phyloP scores from a whole-genome alignment of 148 eudicot species.

The Fagopyrum homotropicum region DNA sequence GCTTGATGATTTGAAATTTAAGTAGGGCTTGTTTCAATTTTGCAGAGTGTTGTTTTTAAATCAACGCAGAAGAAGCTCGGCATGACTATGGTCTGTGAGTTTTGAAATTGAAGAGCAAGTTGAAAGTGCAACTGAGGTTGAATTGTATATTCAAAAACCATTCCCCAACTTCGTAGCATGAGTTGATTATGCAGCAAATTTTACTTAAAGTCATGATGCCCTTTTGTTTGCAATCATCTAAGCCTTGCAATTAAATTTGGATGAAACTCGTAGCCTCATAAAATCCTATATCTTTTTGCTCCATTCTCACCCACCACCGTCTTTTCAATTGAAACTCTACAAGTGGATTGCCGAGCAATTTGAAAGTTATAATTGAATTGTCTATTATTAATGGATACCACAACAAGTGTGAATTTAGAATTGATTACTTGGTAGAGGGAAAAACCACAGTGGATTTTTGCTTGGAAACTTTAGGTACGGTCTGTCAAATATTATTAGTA shows the following conservation, averaged over 20 bases:
- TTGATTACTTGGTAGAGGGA: constrained; percentile 72
- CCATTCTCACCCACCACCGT: neutral
- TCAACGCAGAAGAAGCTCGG: constrained; percentile 84
- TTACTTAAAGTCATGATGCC: neutral
- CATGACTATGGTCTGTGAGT: constrained; percentile 59
- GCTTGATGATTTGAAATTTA: neutral
- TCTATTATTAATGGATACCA: constrained; percentile 81
- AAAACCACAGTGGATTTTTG: constrained; percentile 79
- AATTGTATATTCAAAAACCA: neutral
- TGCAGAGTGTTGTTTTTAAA: constrained; percentile 60
- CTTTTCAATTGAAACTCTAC: constrained; percentile 12
- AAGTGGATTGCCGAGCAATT: constrained; percentile 92
- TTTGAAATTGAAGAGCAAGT: constrained; percentile 62
- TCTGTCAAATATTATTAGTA: neutral
- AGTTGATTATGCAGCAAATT: neutral
- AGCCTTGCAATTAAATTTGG: neutral
- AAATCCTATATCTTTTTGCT: neutral
- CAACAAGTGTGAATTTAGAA: constrained; percentile 94
- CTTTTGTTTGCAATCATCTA: neutral
- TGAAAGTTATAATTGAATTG: constrained; percentile 84
- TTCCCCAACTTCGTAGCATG: neutral
- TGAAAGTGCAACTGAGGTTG: constrained; percentile 35
- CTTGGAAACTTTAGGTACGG: constrained; percentile 91
- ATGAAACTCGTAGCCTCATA: neutral
- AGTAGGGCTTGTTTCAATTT: constrained; percentile 9